phyloP scores from a whole-genome alignment of 768 basidiomycete species.

The Russula ochroleuca region DNA sequence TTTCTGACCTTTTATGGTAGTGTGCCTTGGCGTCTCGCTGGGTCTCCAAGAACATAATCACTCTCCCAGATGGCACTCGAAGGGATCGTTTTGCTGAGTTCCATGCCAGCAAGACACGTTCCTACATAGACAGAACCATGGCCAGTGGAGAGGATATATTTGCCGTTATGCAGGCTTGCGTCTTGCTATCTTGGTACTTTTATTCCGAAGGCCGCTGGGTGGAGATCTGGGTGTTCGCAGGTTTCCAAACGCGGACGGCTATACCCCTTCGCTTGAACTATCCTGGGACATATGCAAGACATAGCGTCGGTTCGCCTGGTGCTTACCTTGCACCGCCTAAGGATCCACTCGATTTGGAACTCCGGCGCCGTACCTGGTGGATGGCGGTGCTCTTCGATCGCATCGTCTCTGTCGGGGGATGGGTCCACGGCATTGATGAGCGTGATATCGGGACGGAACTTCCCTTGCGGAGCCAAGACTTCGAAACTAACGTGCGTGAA shows the following conservation, averaged over 20 bases:
- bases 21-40: slow-evolving; percentile 82
- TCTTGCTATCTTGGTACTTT: slow-evolving; percentile 85
- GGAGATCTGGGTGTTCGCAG: slow-evolving; percentile 88
- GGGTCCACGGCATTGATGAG: slow-evolving; percentile 83
- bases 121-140: slow-evolving; percentile 87
- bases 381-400: slow-evolving; percentile 86
- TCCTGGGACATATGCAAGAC: slow-evolving; percentile 74
- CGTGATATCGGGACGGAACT: slow-evolving; percentile 81
- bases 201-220: slow-evolving; percentile 89
- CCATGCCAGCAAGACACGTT: slow-evolving; percentile 81
- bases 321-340: slow-evolving; percentile 80
- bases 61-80: slow-evolving; percentile 66
- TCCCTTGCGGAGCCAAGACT: slow-evolving; percentile 70
- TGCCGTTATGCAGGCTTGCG: slow-evolving; percentile 81
- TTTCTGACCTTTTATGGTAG: slow-evolving; percentile 38
- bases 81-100: slow-evolving; percentile 86
- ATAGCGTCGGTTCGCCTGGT: slow-evolving; percentile 62
- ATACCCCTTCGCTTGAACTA: slow-evolving; percentile 80
- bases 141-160: slow-evolving; percentile 86
- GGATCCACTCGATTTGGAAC: slow-evolving; percentile 70
- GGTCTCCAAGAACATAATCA: slow-evolving; percentile 65
- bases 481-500: slow-evolving; percentile 61
- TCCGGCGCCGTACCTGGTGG: slow-evolving; percentile 83
- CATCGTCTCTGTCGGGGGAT: slow-evolving; percentile 64
- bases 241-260: slow-evolving; percentile 77